Evolutionary conservation across 192 early-diverging fungal genomes (phyloP).

Genomic region (Thoreauomyces humboldtii): DNA sequence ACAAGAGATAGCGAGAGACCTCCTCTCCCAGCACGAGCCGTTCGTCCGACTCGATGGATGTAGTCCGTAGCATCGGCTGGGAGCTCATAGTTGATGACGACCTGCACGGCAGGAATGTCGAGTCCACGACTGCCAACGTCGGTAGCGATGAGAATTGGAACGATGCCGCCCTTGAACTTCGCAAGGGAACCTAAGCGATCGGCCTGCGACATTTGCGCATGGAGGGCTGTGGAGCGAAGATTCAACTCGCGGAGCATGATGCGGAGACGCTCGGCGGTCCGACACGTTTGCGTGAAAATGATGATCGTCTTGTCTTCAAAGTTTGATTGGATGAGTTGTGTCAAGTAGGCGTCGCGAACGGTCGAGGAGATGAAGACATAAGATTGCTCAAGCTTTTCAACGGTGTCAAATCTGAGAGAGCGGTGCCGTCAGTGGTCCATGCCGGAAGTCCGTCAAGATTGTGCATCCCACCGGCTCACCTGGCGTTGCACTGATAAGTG

Average conservation of each 20-base stretch:
- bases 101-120: conserved; percentile 91
- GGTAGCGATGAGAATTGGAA: conserved; percentile 88
- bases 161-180: conserved; percentile 86
- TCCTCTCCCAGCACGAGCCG: conserved; percentile 88
- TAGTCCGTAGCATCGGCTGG: conserved; percentile 95
- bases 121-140: conserved; percentile 97
- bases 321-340: conserved; percentile 70
- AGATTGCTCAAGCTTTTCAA: conserved; percentile 79
- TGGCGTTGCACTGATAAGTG: conserved; percentile 44
- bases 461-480: no score
- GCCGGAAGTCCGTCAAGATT: no score
- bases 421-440: no score
- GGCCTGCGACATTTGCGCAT: conserved; percentile 89
- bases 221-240: conserved; percentile 83
- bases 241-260: conserved; percentile 90
- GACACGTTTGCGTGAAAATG: conserved; percentile 87
- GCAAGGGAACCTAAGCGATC: conserved; percentile 87
- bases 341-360: conserved; percentile 84
- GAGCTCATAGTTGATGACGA: conserved; percentile 95
- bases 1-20: conserved; percentile 88
- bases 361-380: conserved; percentile 93
- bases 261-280: conserved; percentile 77
- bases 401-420: conserved; percentile 66
- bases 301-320: conserved; percentile 81
- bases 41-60: conserved; percentile 97